Evolutionary conservation across 257 asterid genomes (phyloP), one percentile per base, ranked within the genome.

Genomic region (Coffea canephora): DNA sequence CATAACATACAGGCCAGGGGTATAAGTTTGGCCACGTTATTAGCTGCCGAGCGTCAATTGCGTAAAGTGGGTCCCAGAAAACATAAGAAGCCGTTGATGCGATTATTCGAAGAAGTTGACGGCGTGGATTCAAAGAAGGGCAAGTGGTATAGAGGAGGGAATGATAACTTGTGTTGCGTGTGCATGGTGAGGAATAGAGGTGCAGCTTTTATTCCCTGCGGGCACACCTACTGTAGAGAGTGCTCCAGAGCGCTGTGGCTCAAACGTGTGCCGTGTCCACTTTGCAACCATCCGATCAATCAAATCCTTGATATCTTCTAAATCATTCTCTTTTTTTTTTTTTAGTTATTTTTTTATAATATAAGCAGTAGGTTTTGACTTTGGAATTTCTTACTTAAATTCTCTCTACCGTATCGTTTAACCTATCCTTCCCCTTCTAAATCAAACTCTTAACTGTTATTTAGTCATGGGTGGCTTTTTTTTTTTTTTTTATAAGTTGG

Each of bases 151-250:
- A 62, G 27, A 31, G 31, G 13, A 43, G 80, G 70, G 14, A 21
- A 39, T 59, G 81, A 77, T 6, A 77, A 73, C 10, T 16, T 75
- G 68, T 83, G 86, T 71, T 76, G 83, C 72, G 81, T 75, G 65
- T 83, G 86, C 86, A 70, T 71, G 84, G 79, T 79, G 72, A 83
- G 86, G 52, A 54, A 65, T 45, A 76, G 25, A 39, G 84, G 81
- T 11, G 83, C 86, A 27, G 84, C 82, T 25, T 80, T 79, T 77
- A 79, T 83, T 12, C 81, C 81, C 23, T 79, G 84, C 31, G 82
- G 84, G 18, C 84, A 83, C 45, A 71, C 86, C 57, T 79, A 71
- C 69, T 83, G 83, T 76, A 79, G 86, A 65, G 76, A 61, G 52
- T 83, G 86, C 65, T 71, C 84, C 1, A 64, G 36, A 43, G 84